Evolutionary conservation across 2,329 filamentous ascomycete genomes (phyloP).

Genomic region (Aureobasidium sp.): DNA sequence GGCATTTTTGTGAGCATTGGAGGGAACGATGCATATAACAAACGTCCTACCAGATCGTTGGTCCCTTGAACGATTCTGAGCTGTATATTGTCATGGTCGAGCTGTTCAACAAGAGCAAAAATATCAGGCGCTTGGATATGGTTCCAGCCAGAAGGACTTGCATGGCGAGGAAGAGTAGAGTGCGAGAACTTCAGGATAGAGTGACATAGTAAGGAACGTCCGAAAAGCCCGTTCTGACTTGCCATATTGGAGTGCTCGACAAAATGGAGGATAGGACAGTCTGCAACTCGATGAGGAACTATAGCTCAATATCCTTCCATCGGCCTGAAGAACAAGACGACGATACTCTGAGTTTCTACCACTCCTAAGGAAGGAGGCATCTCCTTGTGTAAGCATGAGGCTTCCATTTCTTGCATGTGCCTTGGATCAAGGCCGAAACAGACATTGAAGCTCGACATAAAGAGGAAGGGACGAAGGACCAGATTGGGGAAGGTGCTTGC

Average conservation of each 20-base stretch:
- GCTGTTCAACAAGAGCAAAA: neutral
- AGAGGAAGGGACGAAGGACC: neutral
- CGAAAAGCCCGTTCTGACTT: conserved; percentile 4
- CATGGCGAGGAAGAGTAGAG: neutral
- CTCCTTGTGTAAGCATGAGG: neutral
- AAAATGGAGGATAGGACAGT: neutral
- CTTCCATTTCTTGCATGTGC: neutral
- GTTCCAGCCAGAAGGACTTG: neutral
- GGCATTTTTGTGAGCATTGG: neutral
- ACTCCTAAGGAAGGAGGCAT: neutral
- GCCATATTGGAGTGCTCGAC: neutral
- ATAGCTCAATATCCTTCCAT: neutral
- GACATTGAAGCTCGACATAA: neutral
- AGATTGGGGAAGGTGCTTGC: neutral
- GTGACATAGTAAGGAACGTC: conserved; percentile 6
- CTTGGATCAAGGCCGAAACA: too few species aligned
- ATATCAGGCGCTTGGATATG: conserved; percentile 7
- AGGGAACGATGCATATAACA: neutral
- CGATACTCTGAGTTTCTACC: neutral
- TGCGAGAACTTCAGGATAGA: conserved; percentile 12
- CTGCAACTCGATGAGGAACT: neutral
- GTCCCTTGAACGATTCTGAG: conserved; percentile 32
- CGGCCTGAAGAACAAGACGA: neutral
- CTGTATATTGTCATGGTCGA: neutral
- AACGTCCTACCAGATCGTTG: conserved; percentile 32